Evolutionary conservation across 768 basidiomycete genomes (phyloP), one percentile per base, ranked within the genome.

Genomic region (Kwoniella bestiolae): DNA sequence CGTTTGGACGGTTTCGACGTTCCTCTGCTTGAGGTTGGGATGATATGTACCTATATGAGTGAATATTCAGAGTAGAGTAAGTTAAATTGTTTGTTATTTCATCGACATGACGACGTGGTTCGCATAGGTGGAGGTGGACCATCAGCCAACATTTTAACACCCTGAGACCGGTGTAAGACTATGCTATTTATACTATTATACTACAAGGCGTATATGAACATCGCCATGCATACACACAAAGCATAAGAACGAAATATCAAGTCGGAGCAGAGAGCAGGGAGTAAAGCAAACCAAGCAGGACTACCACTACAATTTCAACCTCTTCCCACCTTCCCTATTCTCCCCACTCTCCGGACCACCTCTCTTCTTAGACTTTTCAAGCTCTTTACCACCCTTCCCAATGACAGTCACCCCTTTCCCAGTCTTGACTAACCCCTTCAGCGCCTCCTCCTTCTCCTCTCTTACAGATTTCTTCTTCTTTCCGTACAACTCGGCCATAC

Each of bases 381-480:
- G 35, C 47, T 74, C 74, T 52, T 75, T 73, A 5, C 41, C 63
- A 11, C 74, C 75, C 59, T 81, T 79, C 14, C 80, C 80, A 47
- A 81, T 74, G 18, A 81, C 77, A 1, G 80, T 81, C 11, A 80
- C 78, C 9, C 80, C 80, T 69, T 81, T 92, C 1, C 80, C 80
- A 55, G 84, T 86, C 81, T 93, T 96, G 41, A 97, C 89, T 5
- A 96, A 84, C 63, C 85, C 89, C 80, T 89, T 86, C 67, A 95
- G 81, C 16, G 94, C 94, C 16, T 86, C 86, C 68, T 92, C 88
- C 82, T 97, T 96, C 82, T 94, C 89, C 74, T 87, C 88, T 81
- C 89, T 91, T 26, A 87, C 84, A 9, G 70, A 65, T 57, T 73
- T 74, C 25, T 68, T 70, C 56, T 70, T 70, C 49, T 69, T 77